Evolutionary conservation across 2,329 filamentous ascomycete genomes (phyloP).

Genomic region (Clonostachys sp.): DNA sequence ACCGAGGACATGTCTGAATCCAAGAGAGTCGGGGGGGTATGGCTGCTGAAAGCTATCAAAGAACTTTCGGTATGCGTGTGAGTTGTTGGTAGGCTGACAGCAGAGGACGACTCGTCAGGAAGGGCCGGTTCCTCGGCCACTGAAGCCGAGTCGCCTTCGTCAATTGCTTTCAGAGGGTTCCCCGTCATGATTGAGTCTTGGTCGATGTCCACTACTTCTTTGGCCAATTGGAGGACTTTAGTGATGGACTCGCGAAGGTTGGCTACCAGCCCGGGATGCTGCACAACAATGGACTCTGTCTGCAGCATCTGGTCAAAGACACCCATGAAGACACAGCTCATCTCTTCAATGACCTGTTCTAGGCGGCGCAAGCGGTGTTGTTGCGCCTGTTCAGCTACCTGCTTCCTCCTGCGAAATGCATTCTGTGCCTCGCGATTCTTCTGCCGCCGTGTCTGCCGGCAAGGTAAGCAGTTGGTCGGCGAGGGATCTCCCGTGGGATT

Average conservation of each 20-base stretch:
- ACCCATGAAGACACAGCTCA: conserved; percentile 10
- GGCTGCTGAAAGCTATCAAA: too few relatives aligned
- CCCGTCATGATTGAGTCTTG: neutral
- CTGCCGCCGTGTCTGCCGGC: conserved; percentile 13
- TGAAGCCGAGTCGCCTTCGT: neutral
- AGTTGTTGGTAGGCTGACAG: neutral
- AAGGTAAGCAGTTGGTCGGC: neutral
- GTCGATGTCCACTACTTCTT: neutral
- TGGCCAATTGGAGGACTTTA: neutral
- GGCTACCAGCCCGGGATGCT: conserved; percentile 1
- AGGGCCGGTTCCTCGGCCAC: neutral
- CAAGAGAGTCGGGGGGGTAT: neutral
- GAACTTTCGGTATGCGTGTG: neutral
- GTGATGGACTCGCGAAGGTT: conserved; percentile 8
- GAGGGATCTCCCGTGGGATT: too few relatives aligned
- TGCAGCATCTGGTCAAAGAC: neutral
- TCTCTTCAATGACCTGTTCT: conserved; percentile 18
- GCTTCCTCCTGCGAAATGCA: conserved; percentile 16
- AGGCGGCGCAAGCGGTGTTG: conserved; percentile 14
- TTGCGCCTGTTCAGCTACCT: conserved; percentile 18
- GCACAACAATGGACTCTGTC: neutral
- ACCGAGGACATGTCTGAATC: neutral
- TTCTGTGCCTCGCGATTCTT: conserved; percentile 20
- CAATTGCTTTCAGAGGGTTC: neutral
- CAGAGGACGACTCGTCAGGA: neutral